A percentile compares a stretch with the other conserved stretches of the same genome.
Conservation (phyloP, 208 protist species). For the Tritrichomonas foetus region DNA sequence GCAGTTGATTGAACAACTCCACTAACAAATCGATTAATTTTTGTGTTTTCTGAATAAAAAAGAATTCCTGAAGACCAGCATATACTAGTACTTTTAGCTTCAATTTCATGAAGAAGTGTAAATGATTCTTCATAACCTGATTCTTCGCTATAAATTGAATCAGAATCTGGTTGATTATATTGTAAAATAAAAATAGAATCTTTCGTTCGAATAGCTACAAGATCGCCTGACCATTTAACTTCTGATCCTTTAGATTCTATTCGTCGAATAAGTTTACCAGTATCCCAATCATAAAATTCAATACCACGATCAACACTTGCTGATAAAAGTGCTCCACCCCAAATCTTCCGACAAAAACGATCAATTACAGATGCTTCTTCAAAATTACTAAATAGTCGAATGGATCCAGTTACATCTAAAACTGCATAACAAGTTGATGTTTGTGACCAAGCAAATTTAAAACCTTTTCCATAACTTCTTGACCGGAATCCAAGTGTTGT, state of each 20-base stretch:
- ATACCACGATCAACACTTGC: not conserved
- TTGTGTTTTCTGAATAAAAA: not conserved
- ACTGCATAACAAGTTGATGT: not conserved
- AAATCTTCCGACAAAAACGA: not conserved
- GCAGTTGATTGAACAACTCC: not conserved
- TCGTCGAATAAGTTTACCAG: not conserved
- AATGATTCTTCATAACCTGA: not conserved
- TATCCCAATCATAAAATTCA: constrained; percentile 30
- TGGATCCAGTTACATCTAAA: not conserved
- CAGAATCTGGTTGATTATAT: not conserved
- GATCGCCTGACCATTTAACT: not conserved
- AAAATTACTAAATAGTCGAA: not conserved
- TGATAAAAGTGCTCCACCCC: not conserved
- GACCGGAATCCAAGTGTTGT: not conserved
- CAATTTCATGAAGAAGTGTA: too few relatives aligned
- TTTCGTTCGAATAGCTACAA: not conserved
- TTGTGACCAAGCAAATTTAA: not conserved
- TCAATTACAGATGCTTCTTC: not conserved
- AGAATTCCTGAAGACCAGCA: not conserved
- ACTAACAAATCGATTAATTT: not conserved
- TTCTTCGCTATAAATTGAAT: not conserved
- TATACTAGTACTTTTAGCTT: not conserved
- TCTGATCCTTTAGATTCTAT: not conserved
- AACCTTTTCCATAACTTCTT: not conserved
- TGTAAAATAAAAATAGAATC: not conserved